These are phyloP conservation scores for Solanum dulcamara DNA, from an alignment of 257 asterid genomes.

Conservation along the genomic window DNA sequence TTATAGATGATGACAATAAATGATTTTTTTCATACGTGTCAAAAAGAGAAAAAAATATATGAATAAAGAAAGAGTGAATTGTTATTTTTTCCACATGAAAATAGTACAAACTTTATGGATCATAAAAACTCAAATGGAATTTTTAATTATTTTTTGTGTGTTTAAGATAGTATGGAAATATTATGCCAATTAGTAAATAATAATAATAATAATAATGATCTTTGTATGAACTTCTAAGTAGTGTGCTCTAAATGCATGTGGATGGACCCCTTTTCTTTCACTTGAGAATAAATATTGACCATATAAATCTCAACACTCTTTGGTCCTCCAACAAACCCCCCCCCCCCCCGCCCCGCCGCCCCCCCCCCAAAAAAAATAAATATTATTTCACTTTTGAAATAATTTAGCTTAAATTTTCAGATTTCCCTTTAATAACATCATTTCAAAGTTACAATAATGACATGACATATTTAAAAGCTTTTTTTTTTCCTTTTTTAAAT, in stretches of 20 bases:
- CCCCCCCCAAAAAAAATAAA: not conserved
- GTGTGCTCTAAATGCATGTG: constrained; percentile 14
- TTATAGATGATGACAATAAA: constrained; percentile 29
- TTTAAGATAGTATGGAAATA: not conserved
- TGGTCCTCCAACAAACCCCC: not conserved
- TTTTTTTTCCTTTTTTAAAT: not conserved
- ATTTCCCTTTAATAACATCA: not conserved
- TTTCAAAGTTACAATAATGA: not conserved
- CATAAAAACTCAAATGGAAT: constrained; percentile 15
- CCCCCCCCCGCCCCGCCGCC: not conserved
- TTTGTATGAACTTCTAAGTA: constrained; percentile 19
- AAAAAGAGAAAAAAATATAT: not conserved
- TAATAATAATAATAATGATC: constrained; percentile 12
- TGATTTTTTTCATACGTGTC: not conserved
- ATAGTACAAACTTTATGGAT: not conserved
- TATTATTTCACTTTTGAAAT: too few relatives aligned
- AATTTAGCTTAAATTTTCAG: not conserved
- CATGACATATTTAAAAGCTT: too few relatives aligned
- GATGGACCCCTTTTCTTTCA: not conserved
- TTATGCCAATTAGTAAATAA: not conserved
- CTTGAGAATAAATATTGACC: not conserved
- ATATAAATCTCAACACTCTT: constrained; percentile 6
- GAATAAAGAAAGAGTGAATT: not conserved
- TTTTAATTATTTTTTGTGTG: not conserved
- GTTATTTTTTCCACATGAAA: constrained; percentile 6